These are phyloP conservation scores for Pseudogymnoascus pannorum DNA, from an alignment of 2,329 filamentous ascomycete species.

Conservation along the genomic window DNA sequence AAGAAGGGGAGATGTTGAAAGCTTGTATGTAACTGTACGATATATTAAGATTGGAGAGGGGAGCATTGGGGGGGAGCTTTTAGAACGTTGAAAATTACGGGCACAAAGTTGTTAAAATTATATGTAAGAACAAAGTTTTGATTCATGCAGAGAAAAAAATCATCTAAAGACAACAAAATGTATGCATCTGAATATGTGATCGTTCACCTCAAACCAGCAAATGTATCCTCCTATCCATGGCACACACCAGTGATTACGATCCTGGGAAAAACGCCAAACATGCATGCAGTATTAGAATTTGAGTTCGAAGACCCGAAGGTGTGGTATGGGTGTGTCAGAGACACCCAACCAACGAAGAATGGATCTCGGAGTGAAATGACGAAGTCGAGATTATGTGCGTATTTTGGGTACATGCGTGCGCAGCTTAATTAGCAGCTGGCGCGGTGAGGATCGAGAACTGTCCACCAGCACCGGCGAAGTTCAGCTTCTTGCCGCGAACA, in stretches of 20 bases:
- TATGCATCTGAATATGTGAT: background rate
- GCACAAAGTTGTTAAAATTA: constrained; percentile 2
- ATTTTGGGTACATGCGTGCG: background rate
- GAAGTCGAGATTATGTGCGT: background rate
- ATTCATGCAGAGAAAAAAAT: constrained; percentile 1
- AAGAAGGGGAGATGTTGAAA: background rate
- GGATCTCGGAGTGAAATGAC: background rate
- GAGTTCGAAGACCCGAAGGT: background rate
- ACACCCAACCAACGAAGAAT: background rate
- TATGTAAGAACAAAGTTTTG: constrained; percentile 6
- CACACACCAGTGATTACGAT: background rate
- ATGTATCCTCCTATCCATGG: constrained; percentile 3
- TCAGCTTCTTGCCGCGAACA: constrained; percentile 64
- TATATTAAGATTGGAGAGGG: background rate
- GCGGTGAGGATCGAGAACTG: constrained; percentile 67
- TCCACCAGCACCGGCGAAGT: constrained; percentile 77
- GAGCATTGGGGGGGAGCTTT: background rate
- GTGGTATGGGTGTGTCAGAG: background rate
- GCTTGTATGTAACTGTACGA: constrained; percentile 2
- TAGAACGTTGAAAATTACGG: constrained; percentile 5
- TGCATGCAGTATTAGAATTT: constrained; percentile 1
- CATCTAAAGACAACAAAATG: background rate
- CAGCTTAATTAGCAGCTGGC: constrained; percentile 15
- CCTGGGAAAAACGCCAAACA: constrained; percentile 7
- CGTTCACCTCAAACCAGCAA: background rate